These are phyloP conservation scores for Toxicodendron radicans DNA, from an alignment of 345 rosid species.

Conservation along the genomic window DNA sequence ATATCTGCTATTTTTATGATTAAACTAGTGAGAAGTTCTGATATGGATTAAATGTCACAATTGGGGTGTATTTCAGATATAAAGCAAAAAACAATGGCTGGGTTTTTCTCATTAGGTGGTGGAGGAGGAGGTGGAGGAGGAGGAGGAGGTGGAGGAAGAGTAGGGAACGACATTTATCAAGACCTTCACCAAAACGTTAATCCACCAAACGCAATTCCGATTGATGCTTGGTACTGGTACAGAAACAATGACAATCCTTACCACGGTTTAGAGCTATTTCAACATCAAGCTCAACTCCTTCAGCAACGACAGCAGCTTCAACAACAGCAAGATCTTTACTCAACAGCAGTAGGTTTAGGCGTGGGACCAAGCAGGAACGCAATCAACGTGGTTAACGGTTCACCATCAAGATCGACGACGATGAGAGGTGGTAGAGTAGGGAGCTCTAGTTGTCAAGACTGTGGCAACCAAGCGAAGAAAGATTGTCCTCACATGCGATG, in stretches of 20 bases:
- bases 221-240: conserved; percentile 64
- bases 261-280: conserved; percentile 59
- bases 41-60: conserved; percentile 42
- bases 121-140: no score
- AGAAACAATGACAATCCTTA: conserved; percentile 42
- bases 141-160: conserved; percentile 34
- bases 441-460: conserved; percentile 75
- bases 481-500: conserved; percentile 76
- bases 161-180: conserved; percentile 19
- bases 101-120: conserved; percentile 62
- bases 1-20: not conserved
- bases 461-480: conserved; percentile 92
- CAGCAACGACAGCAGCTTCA: conserved; percentile 45
- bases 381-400: conserved; percentile 53
- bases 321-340: conserved; percentile 64
- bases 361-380: conserved; percentile 45
- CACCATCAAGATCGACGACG: conserved; percentile 59
- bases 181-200: conserved; percentile 31
- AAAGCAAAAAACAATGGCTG: conserved; percentile 56
- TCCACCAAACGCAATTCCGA: conserved; percentile 35
- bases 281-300: conserved; percentile 42
- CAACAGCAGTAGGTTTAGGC: conserved; percentile 50
- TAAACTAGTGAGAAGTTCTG: conserved; percentile 19
- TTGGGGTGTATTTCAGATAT: conserved; percentile 48
- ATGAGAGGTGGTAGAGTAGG: conserved; percentile 37